Percentiles rank a stretch among this genome's conserved stretches.
These are phyloP conservation scores for Fusarium burgessii DNA, from an alignment of 2,329 filamentous ascomycete genomes.

Conservation along the genomic window DNA sequence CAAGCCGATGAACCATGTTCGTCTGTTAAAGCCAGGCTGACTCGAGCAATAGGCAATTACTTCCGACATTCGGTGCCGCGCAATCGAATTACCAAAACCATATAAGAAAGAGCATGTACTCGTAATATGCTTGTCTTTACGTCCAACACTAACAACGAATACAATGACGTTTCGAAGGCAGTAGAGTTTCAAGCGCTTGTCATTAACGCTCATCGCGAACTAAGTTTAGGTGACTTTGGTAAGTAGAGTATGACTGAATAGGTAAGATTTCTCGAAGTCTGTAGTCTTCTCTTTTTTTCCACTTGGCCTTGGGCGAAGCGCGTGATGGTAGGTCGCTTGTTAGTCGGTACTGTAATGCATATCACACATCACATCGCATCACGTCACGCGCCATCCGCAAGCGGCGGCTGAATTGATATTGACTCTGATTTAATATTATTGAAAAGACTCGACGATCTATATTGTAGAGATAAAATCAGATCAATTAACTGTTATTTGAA, in stretches of 20 bases:
- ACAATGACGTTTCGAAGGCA: conserved; percentile 25
- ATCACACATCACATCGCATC: conserved; percentile 24
- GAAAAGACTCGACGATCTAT: background rate
- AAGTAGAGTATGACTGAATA: background rate
- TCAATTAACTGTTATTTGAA: background rate
- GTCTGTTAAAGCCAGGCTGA: conserved; percentile 16
- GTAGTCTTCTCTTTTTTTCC: background rate
- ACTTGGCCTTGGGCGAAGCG: conserved; percentile 1
- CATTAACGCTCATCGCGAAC: conserved; percentile 9
- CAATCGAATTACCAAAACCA: conserved; percentile 4
- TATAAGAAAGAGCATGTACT: conserved; percentile 5
- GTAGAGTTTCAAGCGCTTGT: conserved; percentile 34
- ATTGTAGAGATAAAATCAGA: background rate
- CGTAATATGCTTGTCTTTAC: background rate
- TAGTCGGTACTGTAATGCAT: conserved; percentile 8
- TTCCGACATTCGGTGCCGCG: conserved; percentile 18
- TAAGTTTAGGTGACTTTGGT: conserved; percentile 6
- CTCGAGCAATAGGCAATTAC: conserved; percentile 23
- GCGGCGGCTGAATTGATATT: conserved; percentile 3
- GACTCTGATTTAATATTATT: background rate
- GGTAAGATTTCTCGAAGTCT: conserved; percentile 1
- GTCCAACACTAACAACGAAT: background rate
- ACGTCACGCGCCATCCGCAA: conserved; percentile 34
- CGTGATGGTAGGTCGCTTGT: conserved; percentile 11
- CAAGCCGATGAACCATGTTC: conserved; percentile 4